Evolutionary conservation across 78 protist genomes (phyloP), one percentile per base, ranked within the genome.

Genomic region (Parvularia atlantis): DNA sequence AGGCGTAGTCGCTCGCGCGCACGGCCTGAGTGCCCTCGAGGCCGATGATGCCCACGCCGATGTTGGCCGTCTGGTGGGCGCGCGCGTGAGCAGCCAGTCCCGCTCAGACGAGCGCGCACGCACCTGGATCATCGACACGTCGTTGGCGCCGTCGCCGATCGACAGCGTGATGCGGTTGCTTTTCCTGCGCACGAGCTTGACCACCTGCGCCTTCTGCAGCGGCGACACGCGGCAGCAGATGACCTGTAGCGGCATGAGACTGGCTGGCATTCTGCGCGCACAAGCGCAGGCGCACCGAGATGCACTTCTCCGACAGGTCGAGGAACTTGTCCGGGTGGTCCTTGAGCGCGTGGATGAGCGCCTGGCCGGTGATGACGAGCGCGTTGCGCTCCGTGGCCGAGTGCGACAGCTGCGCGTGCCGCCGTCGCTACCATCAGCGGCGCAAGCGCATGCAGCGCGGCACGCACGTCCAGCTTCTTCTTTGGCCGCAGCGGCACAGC

Each of bases 81-180:
- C n/a, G n/a, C n/a, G n/a, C n/a, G n/a, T n/a, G n/a, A n/a, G n/a
- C n/a, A n/a, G n/a, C n/a, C n/a, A n/a, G n/a, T n/a, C n/a, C n/a
- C n/a, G n/a, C n/a, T n/a, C n/a, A n/a, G n/a, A n/a, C n/a, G n/a
- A n/a, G n/a, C n/a, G n/a, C n/a, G n/a, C 60, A n/a, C n/a, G n/a
- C n/a, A n/a, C n/a, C n/a, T 75, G 71, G 37, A 90, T 87, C 94
- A 90, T 90, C 26, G 83, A 65, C 26, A 86, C 93, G 40, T 90
- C 94, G 75, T 90, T 90, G 50, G 88, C 94, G 7, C 94, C 94
- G 58, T 90, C 94, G 16, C 94, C 94, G 24, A 90, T 77, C 43
- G 90, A 88, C 16, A 88, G 76, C 33, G 74, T 33, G 26, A 62
- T 41, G 14, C 48, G 62, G 33, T 41, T 13, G 20, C 71, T 54